Conservation (phyloP, 345 rosid genomes). For the Jatropha curcas region DNA sequence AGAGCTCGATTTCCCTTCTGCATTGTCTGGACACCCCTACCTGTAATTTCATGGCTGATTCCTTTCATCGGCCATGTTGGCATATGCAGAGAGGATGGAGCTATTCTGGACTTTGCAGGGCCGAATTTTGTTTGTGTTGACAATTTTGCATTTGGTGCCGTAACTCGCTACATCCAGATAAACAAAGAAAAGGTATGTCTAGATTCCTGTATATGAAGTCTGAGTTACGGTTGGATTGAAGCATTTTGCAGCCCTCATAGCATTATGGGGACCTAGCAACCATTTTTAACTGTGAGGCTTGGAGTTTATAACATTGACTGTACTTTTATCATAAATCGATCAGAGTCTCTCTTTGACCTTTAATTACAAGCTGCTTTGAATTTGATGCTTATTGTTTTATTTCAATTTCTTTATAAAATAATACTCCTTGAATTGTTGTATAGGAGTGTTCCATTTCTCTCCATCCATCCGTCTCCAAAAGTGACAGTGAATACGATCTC, state of each 20-base stretch:
- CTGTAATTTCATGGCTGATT: conserved; percentile 83
- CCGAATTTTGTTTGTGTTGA: conserved; percentile 90
- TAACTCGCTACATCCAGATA: conserved; percentile 74
- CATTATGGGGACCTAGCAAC: not conserved
- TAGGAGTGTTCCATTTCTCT: conserved; percentile 50
- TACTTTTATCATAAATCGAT: not conserved
- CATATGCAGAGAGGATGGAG: conserved; percentile 91
- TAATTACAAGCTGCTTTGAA: too few relatives aligned
- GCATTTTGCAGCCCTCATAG: not conserved
- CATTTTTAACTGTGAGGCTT: not conserved
- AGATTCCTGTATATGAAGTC: not conserved
- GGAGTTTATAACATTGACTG: not conserved
- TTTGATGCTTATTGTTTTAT: not conserved
- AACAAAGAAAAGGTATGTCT: conserved; percentile 59
- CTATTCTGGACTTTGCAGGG: conserved; percentile 89
- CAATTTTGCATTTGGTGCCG: conserved; percentile 79
- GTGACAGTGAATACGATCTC: conserved; percentile 31
- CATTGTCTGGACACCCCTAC: conserved; percentile 93
- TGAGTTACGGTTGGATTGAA: not conserved
- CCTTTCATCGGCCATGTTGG: conserved; percentile 89
- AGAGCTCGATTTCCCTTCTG: conserved; percentile 80
- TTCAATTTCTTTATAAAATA: not conserved
- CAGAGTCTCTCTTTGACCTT: not conserved
- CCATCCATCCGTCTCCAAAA: conserved; percentile 31
- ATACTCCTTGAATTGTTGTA: conserved; percentile 1